These are phyloP conservation scores for Piper longum DNA, from an alignment of 164 flowering plant genomes.

Conservation along the genomic window DNA sequence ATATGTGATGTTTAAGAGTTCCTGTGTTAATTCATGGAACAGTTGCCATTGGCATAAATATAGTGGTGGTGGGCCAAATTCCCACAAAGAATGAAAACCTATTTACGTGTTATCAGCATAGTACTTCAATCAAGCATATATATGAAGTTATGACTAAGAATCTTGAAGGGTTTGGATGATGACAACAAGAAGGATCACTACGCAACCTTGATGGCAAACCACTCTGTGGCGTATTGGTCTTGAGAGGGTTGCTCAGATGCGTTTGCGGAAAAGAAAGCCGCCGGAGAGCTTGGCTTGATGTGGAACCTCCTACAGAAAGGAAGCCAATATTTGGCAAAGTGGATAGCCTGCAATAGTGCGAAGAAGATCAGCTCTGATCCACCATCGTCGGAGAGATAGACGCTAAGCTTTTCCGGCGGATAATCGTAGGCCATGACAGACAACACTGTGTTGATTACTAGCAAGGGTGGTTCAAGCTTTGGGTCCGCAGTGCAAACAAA, in stretches of 20 bases:
- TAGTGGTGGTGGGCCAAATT: no score
- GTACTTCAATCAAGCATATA: not conserved
- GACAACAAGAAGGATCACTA: not conserved
- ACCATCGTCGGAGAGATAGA: slow-evolving; percentile 39
- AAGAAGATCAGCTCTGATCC: slow-evolving; percentile 30
- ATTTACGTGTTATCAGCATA: not conserved
- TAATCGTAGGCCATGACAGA: slow-evolving; percentile 36
- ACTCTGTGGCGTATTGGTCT: not conserved
- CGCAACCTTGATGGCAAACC: slow-evolving; percentile 2
- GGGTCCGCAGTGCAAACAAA: slow-evolving; percentile 47
- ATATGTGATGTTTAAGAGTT: not conserved
- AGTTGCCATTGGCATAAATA: not conserved
- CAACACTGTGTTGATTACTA: slow-evolving; percentile 30
- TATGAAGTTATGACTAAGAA: not conserved
- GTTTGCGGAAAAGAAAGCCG: slow-evolving; percentile 16
- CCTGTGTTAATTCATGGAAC: not conserved
- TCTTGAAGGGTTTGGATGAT: not conserved
- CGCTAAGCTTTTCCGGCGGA: slow-evolving; percentile 27
- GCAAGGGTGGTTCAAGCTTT: slow-evolving; percentile 26
- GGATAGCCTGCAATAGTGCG: slow-evolving; percentile 34
- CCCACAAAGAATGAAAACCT: no score
- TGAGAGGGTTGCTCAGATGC: slow-evolving; percentile 1
- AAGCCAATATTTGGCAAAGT: slow-evolving; percentile 24
- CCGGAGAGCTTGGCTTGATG: slow-evolving; percentile 27
- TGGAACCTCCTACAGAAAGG: slow-evolving; percentile 35